Evolutionary conservation across 2,329 filamentous ascomycete species (phyloP), one percentile per base, ranked within the genome.

Genomic region (Botrytis paeoniae): DNA sequence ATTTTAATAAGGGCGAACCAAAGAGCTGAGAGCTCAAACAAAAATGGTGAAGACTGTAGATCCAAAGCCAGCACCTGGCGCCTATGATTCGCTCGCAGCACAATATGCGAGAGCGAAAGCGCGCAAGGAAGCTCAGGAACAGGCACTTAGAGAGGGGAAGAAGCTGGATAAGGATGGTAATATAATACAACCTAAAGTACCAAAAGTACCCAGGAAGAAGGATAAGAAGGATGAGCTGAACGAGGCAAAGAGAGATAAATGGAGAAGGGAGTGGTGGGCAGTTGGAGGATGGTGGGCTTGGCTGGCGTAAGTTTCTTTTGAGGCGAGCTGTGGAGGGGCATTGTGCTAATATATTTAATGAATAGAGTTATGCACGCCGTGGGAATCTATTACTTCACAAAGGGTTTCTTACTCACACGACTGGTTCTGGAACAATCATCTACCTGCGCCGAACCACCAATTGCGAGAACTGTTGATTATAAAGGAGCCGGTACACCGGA

Each of bases 371-470:
- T 98, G 59, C 96, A 99, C 81, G 85, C 88, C 63, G 85, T 92
- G 51, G 95, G 94, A 74, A 91, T 98, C 78, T 93, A 92, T 81
- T 92, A 98, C 80, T 99, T 99, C 83, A 97, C 94, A 39, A 94
- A 92, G 81, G 96, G 96, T 54, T 99, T 99, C 82, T 89, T 99
- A 75, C 88, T 99, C 76, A 97, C 95, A 72, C 89, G 96, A 73
- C 84, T 94, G 75, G 91, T 95, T 69, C 86, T 96, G 73, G 91
- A 94, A 75, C 89, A 94, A 79, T 92, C 91, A 81, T 94, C 93
- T 20, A 86, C 85, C 73, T 96, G 93, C 81, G 84, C 85, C 18
- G 82, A 85, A 60, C 89, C 93, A 68, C 95, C 96, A 6, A 88
- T 92, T 73, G 86, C 88, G 48, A 76, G 80, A 29, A 75, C 76